These are phyloP conservation scores for Jacaranda mimosifolia DNA, from an alignment of 257 asterid genomes.

Conservation along the genomic window DNA sequence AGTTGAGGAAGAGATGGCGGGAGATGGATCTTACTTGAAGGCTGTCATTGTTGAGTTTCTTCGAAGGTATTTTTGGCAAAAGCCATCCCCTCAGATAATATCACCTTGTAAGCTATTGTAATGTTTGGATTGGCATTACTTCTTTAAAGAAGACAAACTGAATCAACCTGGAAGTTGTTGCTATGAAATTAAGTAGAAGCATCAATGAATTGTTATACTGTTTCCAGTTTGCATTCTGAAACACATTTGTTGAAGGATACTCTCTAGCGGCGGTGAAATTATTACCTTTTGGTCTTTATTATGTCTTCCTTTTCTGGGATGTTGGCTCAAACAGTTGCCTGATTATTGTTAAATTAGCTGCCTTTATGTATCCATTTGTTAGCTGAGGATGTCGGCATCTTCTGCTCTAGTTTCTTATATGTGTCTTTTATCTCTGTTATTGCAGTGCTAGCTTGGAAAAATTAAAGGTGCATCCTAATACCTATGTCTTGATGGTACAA, in stretches of 20 bases:
- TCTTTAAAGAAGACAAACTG: background rate
- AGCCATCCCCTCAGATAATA: background rate
- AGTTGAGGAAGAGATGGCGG: conserved; percentile 90
- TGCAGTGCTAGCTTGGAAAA: conserved; percentile 84
- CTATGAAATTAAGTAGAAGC: background rate
- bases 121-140: background rate
- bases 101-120: conserved; percentile 4
- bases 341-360: conserved; percentile 16
- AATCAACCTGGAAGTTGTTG: background rate
- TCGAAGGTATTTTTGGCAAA: conserved; percentile 66
- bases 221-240: conserved; percentile 1
- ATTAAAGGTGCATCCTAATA: conserved; percentile 71
- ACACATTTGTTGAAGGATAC: conserved; percentile 9
- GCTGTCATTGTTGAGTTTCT: conserved; percentile 86
- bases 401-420: conserved; percentile 28
- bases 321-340: conserved; percentile 21
- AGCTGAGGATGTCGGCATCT: conserved; percentile 13
- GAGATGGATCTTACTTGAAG: conserved; percentile 87
- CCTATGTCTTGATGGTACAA: conserved; percentile 77
- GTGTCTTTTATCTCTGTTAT: conserved; percentile 29
- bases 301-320: conserved; percentile 19
- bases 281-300: background rate
- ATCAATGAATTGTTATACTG: background rate
- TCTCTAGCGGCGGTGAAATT: background rate
- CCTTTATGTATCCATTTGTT: conserved; percentile 27